Base-by-base conservation (phyloP, 2,329 filamentous ascomycete genomes). In the Parasarocladium wereldwijsianum region DNA sequence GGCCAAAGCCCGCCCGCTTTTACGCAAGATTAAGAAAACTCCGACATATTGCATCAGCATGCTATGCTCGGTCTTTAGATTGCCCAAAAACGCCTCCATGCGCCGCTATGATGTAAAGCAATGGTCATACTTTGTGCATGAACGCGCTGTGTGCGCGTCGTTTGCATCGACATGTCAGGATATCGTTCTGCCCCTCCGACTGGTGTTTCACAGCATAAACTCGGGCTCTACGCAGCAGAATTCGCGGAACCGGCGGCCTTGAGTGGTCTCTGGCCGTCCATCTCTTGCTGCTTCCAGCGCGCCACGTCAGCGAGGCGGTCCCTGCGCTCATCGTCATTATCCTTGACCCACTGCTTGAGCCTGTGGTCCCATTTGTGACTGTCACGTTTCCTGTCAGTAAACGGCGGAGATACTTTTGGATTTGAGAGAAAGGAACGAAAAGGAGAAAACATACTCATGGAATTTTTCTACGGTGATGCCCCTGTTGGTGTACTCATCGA, bases 401-500 rank as follows among this genome's bases (percentile, higher is more conserved):
- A 17, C n/a, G 13, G 24, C 13, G 30, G 10, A 14, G 13, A 12
- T 17, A 15, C 25, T 25, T 13, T 13, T 25, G 18, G 25, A 2
- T 2, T 7, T 17, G 5, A 18, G 10, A 8, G 8, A 33, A 30
- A 17, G 26, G 15, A 18, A 33, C 14, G 15, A 30, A 28, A 20
- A 4, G 28, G 14, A 27, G 6, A 15, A 28, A 34, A 60, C 71
- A 49, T 51, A 79, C 74, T 66, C 67, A 43, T 68, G 54, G 54
- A 66, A 78, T 32, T 70, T 56, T 1, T 75, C 77, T 3, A 57
- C 55, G 1, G 68, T 64, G 33, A 82, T 47, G 16, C 70, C 67
- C 52, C 64, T 70, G n/a, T 56, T 49, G 17, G 66, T 61, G 41
- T 83, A 83, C 54, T 83, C 77, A 17, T 70, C 64, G 4, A 60